Evolutionary conservation across 306 rosid species (phyloP), one percentile per base, ranked within the genome.

Genomic region (Cotoneaster glaucophyllus): DNA sequence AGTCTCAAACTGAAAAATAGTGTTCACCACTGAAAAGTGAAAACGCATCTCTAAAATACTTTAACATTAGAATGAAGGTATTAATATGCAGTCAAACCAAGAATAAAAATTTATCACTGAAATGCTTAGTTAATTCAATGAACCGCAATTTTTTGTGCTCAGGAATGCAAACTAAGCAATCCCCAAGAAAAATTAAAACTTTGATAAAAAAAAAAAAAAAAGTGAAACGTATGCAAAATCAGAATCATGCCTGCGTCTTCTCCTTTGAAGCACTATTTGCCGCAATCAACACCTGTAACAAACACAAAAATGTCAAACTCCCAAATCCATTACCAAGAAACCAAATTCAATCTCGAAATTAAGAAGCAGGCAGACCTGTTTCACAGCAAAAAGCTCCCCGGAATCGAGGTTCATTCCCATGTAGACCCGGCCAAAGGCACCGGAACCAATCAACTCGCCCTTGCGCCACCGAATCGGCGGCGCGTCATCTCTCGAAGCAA

Each of bases 391-490:
- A 39, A 94, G 97, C 93, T 94, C 98, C 13, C 98, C 98, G 18
- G 94, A 90, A 76, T 94, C 97, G 18, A 94, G 93, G 76, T 94
- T 91, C 98, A 94, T 91, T 15, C 98, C 97, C 97, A 94, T 91
- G 74, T 91, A 94, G 19, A 90, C 98, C 11, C 88, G 84, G 37
- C 97, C 97, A 44, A 94, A 94, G 53, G 98, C 98, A 34, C 98
- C 97, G 15, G 86, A 88, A 15, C 98, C 98, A 17, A 94, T 94
- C 85, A 87, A 79, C 78, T 94, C 93, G 25, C 98, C 98, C 78
- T 82, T 91, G 64, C 96, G 94, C 98, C 98, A 94, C 79, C 94
- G 88, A 74, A 94, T 91, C 76, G 92, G 82, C 62, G 88, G 81
- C 21, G 87, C 75, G 18, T 66, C 84, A 32, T 78, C 86, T 22